Conservation (phyloP, 1,284 basidiomycete genomes). For the Sanguinoderma infundibulare region DNA sequence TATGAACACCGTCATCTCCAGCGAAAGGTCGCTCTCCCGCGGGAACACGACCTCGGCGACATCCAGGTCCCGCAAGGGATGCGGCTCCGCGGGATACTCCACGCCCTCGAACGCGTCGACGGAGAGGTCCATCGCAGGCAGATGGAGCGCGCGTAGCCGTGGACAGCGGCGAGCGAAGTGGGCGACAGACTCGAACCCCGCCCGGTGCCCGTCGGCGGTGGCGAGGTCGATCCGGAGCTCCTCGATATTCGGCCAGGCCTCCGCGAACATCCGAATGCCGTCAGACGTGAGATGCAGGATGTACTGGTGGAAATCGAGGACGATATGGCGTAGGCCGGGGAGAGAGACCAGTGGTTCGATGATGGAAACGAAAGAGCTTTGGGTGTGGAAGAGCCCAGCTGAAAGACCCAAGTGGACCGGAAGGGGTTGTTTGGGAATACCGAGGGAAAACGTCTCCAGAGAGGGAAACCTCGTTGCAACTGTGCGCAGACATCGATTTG, state of each 20-base stretch:
- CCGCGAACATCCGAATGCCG: neutral
- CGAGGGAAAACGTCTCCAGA: neutral
- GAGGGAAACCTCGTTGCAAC: neutral
- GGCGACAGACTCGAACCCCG: conserved; percentile 2
- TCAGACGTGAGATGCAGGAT: neutral
- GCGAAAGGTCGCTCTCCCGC: neutral
- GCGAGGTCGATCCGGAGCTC: neutral
- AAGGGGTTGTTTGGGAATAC: too few species aligned
- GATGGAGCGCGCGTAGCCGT: neutral
- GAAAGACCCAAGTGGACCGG: too few species aligned
- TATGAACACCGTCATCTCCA: neutral
- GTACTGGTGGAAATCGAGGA: neutral
- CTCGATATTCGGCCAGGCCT: neutral
- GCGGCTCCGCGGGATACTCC: neutral
- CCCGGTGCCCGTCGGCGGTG: neutral
- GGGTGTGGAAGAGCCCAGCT: too few species aligned
- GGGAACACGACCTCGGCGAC: conserved; percentile 7
- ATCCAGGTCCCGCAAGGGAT: neutral
- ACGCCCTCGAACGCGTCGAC: neutral
- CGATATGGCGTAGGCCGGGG: neutral
- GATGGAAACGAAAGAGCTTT: neutral
- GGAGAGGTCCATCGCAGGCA: conserved; percentile 4
- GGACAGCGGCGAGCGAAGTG: conserved; percentile 6
- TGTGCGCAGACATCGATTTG: neutral
- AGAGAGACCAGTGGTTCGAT: neutral